Conservation (phyloP, 345 rosid species). For the Chamaenerion angustifolium region DNA sequence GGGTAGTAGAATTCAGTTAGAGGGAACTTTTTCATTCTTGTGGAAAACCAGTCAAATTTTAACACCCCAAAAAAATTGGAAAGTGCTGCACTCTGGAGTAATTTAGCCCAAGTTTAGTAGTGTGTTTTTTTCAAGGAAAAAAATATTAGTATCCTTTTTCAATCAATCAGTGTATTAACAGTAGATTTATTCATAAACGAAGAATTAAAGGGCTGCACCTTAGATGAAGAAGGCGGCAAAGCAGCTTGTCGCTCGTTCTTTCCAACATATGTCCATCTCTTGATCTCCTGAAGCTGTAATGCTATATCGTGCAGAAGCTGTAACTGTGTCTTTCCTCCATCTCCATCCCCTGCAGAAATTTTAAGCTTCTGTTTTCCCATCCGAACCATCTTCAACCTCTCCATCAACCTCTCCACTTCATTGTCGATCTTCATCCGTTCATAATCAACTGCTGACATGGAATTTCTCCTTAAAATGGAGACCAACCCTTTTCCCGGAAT, state of each 20-base stretch:
- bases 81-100: too few relatives aligned
- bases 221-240: conserved; percentile 34
- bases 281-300: conserved; percentile 33
- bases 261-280: conserved; percentile 21
- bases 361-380: conserved; percentile 29
- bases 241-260: conserved; percentile 30
- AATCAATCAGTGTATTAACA: too few relatives aligned
- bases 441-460: conserved; percentile 25
- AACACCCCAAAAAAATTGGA: too few relatives aligned
- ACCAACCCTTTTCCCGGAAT: conserved; percentile 7
- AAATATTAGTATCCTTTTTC: too few relatives aligned
- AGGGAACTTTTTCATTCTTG: too few relatives aligned
- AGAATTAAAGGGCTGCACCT: conserved; percentile 20
- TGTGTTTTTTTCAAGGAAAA: too few relatives aligned
- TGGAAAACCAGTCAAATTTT: too few relatives aligned
- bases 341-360: conserved; percentile 21
- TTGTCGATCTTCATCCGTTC: conserved; percentile 33
- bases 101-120: too few relatives aligned
- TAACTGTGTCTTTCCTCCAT: conserved; percentile 21
- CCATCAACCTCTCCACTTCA: conserved; percentile 41
- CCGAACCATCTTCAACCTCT: conserved; percentile 29
- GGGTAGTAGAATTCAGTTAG: too few relatives aligned
- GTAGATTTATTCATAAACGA: too few relatives aligned
- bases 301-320: conserved; percentile 37
- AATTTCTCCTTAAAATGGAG: conserved; percentile 16